Evolutionary conservation across 2,329 filamentous ascomycete species (phyloP), one percentile per base, ranked within the genome.

Genomic region (Cytospora chrysosperma): DNA sequence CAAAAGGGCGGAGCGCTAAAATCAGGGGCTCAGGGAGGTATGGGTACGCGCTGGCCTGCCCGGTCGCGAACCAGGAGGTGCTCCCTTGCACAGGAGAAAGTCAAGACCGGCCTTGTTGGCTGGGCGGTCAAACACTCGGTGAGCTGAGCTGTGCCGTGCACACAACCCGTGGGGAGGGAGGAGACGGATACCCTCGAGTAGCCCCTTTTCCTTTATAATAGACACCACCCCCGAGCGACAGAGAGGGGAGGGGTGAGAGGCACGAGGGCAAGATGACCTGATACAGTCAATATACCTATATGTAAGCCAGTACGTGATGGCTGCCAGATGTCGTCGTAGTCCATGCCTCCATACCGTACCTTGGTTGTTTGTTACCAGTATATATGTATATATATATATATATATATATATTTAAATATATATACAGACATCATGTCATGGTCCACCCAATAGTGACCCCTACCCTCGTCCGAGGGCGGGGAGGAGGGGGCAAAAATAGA

Each of bases 11-110:
- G 37, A 47, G 58, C 63, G 55, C 63, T 62, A 62, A 56, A 62
- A 40, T 63, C 56, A 59, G 63, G 63, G 63, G 60, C 53, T 65
- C 60, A 65, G 60, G 63, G 60, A 59, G 37, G 24, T 12, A 56
- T 43, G 54, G 34, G 13, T 27, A 27, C 34, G 24, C 34, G 24
- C 37, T 49, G 37, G 59, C 12, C n/a, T 47, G 62, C 54, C 34
- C 54, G 53, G 54, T 49, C 17, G 12, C 24, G 40, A 21, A 50
- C 40, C 34, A 54, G 37, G 51, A 55, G 34, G 19, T 19, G 43
- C 43, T 47, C 17, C 43, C 43, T 13, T 24, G 40, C 43, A 19
- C 8, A 47, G 50, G 21, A 30, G 12, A 55, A 32, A n/a, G 28
- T 19, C 17, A 47, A 12, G n/a, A 24, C n/a, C 10, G n/a, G 43